Evolutionary conservation across 2,329 filamentous ascomycete genomes (phyloP), one percentile per base, ranked within the genome.

Genomic region (Cladosporium sp.): DNA sequence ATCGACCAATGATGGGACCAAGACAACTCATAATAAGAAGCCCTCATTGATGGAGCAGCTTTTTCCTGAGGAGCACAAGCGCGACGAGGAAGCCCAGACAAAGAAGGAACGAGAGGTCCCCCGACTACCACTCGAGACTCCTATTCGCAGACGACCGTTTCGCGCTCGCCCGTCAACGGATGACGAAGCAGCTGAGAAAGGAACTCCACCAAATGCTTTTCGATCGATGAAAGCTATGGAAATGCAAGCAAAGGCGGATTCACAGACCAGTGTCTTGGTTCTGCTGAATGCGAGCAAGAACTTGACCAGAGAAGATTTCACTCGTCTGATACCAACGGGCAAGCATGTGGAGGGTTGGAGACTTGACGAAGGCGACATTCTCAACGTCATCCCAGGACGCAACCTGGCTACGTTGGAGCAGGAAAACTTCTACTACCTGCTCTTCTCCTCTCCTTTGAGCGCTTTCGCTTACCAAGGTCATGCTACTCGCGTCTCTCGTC

Each of bases 261-360:
- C 70, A 51, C 51, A 63, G 4, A 61, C 67, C 5, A 68, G 68
- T 1, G 65, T 72, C 59, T 73, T 91, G 36, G 72, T 84, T 37
- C 68, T 90, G 32, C 73, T 73, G 17, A 78, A 80, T 34, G 76
- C 80, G 6, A 81, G 79, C 59, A 76, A 75, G 51, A 76, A 79
- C 17, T 74, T 91, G 38, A 73, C 74, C 17, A 79, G 84, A 58
- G 79, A 78, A 57, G 88, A 92, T 69, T 91, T 92, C 68, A 77
- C 81, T 56, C 83, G 86, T 50, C 68, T 90, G 15, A 76, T 82
- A 4, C 78, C 78, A 1, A 79, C 77, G 59, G 80, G 82, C 40
- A 68, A 73, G 48, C 82, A 87, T 58, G 78, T 91, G 29, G 81
- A 85, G 54, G 78, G 78, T 36, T 90, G 87, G 86, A 59, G 53